Conservation (phyloP, 2,329 filamentous ascomycete species). For the Dendryphion nanum region DNA sequence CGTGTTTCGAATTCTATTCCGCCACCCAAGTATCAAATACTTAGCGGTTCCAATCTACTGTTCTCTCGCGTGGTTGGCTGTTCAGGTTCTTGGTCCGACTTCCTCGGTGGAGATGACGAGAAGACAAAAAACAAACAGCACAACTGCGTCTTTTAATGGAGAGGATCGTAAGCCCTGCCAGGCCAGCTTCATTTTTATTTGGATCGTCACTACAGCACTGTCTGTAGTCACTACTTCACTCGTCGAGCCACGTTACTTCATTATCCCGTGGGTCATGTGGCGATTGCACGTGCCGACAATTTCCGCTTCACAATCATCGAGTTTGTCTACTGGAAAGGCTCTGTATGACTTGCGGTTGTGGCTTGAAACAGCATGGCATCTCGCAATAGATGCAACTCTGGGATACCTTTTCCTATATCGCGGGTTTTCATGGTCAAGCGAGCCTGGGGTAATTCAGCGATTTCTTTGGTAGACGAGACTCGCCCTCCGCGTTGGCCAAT, state of each 20-base stretch:
- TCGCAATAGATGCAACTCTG: constrained; percentile 63
- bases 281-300: constrained; percentile 67
- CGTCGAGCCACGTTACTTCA: constrained; percentile 94
- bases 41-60: constrained; percentile 69
- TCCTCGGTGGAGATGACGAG: constrained; percentile 1
- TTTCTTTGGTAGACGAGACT: constrained; percentile 62
- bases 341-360: constrained; percentile 46
- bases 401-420: constrained; percentile 69
- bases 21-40: constrained; percentile 64
- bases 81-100: constrained; percentile 56
- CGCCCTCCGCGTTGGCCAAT: constrained; percentile 3
- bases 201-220: constrained; percentile 68
- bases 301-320: constrained; percentile 22
- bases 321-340: not conserved
- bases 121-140: constrained; percentile 3
- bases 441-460: constrained; percentile 62
- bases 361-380: constrained; percentile 69
- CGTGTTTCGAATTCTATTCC: constrained; percentile 78
- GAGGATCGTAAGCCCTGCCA: constrained; percentile 14
- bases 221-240: constrained; percentile 86
- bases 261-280: constrained; percentile 94
- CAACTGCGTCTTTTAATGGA: not conserved
- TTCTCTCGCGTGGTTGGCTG: constrained; percentile 65
- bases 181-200: constrained; percentile 55
- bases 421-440: constrained; percentile 66